Evolutionary conservation across 371 early-diverging fungal genomes (phyloP).

Genomic region (Nematocida minor): DNA sequence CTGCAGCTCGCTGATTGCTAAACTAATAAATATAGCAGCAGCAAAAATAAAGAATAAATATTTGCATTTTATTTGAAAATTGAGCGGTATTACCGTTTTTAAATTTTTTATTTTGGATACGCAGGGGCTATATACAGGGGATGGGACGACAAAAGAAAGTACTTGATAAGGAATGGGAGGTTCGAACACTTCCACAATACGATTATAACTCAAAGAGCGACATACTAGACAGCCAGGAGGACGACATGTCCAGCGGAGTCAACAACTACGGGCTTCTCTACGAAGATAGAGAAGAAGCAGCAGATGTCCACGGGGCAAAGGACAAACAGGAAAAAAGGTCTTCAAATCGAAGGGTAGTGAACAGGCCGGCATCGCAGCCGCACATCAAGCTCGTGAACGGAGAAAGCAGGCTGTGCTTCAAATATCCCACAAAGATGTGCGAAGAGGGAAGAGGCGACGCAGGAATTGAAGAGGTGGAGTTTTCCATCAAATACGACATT

Average conservation of each 20-base stretch:
- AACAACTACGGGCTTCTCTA: constrained; percentile 4
- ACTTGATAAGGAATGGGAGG: constrained; percentile 49
- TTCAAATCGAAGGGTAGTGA: constrained; percentile 63
- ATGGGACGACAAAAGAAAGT: constrained; percentile 54
- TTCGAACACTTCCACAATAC: constrained; percentile 27
- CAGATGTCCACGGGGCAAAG: constrained; percentile 25
- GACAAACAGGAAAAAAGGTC: constrained; percentile 54
- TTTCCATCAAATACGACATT: constrained; percentile 73
- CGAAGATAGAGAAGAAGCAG: constrained; percentile 58
- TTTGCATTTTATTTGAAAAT: neutral
- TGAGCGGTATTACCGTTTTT: constrained; percentile 25
- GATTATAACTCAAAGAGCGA: constrained; percentile 42
- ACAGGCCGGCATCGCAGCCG: constrained; percentile 65
- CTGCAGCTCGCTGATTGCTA: no score
- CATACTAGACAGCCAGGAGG: constrained; percentile 16
- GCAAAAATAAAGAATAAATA: neutral
- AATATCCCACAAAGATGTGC: constrained; percentile 65
- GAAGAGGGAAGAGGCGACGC: constrained; percentile 61
- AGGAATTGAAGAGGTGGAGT: constrained; percentile 67
- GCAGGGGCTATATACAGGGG: constrained; percentile 51
- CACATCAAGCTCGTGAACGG: constrained; percentile 64
- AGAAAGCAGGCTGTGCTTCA: constrained; percentile 65
- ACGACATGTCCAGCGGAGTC: neutral
- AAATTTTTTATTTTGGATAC: constrained; percentile 53
- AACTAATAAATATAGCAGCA: no score